These are phyloP conservation scores for Chrysanthemum lavandulifolium DNA, from an alignment of 129 eudicot genomes.

Conservation along the genomic window DNA sequence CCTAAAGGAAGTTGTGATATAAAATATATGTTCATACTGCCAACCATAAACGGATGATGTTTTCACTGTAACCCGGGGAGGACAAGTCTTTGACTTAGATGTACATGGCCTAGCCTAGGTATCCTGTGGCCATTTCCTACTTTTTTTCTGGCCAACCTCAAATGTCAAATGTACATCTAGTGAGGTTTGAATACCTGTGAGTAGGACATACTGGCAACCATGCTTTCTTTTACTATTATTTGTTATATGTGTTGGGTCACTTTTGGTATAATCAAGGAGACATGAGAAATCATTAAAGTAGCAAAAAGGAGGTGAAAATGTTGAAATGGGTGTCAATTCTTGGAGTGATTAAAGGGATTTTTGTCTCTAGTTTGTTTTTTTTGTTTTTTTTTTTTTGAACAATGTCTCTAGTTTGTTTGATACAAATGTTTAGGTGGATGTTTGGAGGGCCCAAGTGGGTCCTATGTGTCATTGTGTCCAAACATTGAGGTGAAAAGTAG, in stretches of 20 bases:
- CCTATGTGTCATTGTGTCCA: constrained; percentile 24
- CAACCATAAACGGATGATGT: no score
- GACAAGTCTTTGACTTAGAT: no score
- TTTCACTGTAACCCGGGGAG: no score
- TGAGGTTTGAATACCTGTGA: no score
- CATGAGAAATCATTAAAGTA: constrained; percentile 22
- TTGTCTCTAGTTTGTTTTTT: constrained; percentile 16
- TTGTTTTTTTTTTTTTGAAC: no score
- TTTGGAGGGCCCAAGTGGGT: constrained; percentile 32
- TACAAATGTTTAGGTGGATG: constrained; percentile 26
- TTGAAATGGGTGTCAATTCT: constrained; percentile 25
- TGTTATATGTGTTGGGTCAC: not conserved
- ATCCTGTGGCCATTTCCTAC: no score
- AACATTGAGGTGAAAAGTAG: constrained; percentile 13
- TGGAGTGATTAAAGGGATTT: constrained; percentile 39
- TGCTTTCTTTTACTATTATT: not conserved
- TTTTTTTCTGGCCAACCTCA: no score
- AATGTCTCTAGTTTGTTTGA: no score
- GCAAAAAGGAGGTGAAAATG: constrained; percentile 21
- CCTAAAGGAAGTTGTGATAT: constrained; percentile 17
- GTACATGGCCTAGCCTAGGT: no score
- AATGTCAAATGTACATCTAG: no score
- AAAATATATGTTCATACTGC: constrained; percentile 22
- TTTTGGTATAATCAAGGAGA: constrained; percentile 9
- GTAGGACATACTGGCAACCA: not conserved